A percentile compares a stretch with the other conserved stretches of the same genome.
Evolutionary conservation across 2,329 filamentous ascomycete genomes (phyloP).

Genomic region (Cadophora gregata): DNA sequence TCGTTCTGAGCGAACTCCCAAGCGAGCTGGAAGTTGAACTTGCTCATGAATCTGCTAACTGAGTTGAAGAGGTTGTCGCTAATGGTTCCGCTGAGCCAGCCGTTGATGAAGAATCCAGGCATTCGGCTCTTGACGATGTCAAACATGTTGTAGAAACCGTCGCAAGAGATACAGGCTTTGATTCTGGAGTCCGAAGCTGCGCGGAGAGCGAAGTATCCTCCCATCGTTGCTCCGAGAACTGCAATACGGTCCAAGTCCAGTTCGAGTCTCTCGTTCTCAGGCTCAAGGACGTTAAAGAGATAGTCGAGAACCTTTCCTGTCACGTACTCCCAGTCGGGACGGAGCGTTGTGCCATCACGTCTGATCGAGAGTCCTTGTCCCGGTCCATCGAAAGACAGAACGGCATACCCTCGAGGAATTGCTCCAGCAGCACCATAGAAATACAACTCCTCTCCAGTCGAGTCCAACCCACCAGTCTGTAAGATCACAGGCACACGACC

Average conservation of each 20-base stretch:
- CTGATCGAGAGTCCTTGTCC: conserved; percentile 46
- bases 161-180: conserved; percentile 51
- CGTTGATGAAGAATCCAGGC: conserved; percentile 37
- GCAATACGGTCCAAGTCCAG: conserved; percentile 40
- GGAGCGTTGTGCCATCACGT: conserved; percentile 26
- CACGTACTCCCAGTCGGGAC: conserved; percentile 42
- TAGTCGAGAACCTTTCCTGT: conserved; percentile 37
- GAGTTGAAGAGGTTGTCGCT: conserved; percentile 41
- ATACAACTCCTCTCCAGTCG: conserved; percentile 45
- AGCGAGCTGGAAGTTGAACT: conserved; percentile 35
- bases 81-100: conserved; percentile 42
- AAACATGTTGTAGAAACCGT: conserved; percentile 47
- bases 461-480: conserved; percentile 42
- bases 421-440: conserved; percentile 36
- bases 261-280: conserved; percentile 31
- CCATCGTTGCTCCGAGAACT: conserved; percentile 46
- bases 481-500: conserved; percentile 33
- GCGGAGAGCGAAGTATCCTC: conserved; percentile 55
- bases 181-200: conserved; percentile 49
- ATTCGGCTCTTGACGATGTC: conserved; percentile 40
- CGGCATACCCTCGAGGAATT: conserved; percentile 44
- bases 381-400: conserved; percentile 49
- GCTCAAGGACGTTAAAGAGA: conserved; percentile 26
- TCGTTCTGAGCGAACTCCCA: conserved; percentile 40
- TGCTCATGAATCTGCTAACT: conserved; percentile 28